Conservation (phyloP, 2,329 filamentous ascomycete genomes). For the Sporothrix phasma region DNA sequence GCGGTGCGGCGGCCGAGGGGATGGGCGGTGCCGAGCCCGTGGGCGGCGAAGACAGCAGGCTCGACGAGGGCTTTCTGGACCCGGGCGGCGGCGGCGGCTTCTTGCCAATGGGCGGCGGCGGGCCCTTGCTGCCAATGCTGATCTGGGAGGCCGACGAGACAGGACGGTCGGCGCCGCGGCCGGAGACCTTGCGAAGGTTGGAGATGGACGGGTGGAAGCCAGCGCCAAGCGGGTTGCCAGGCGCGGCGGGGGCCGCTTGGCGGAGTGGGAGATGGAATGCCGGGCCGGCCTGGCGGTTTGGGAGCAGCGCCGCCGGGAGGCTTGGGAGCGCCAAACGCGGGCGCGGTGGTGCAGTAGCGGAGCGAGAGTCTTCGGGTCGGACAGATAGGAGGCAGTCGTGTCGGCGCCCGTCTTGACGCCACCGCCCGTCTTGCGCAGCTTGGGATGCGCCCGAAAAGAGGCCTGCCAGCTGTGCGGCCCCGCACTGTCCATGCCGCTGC, state of each 20-base stretch:
- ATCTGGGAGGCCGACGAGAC: conserved; percentile 49
- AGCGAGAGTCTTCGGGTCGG: conserved; percentile 58
- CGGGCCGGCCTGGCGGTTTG: conserved; percentile 45
- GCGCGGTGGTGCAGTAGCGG: conserved; percentile 44
- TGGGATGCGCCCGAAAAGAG: conserved; percentile 89
- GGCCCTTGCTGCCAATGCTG: conserved; percentile 44
- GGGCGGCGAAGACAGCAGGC: conserved; percentile 2
- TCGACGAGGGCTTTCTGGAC: conserved; percentile 45
- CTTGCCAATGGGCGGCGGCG: conserved; percentile 70
- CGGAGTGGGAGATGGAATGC: conserved; percentile 35
- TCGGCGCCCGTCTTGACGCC: conserved; percentile 68
- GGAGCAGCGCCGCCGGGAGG: conserved; percentile 52
- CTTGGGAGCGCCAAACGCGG: conserved; percentile 44
- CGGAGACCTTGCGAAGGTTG: conserved; percentile 47
- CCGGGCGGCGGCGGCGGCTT: conserved; percentile 57
- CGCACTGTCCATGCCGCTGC: conserved; percentile 32
- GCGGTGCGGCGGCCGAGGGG: conserved; percentile 25
- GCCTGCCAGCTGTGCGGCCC: conserved; percentile 69
- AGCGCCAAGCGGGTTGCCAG: neutral
- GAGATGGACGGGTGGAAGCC: conserved; percentile 44
- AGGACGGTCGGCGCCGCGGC: conserved; percentile 44
- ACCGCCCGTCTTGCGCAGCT: conserved; percentile 77
- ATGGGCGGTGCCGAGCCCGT: conserved; percentile 27
- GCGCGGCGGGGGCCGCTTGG: neutral
- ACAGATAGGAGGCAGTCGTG: conserved; percentile 62